phyloP scores from a whole-genome alignment of 1,139 yeast genomes.

The Hemisphaericaspora lyxosophila region DNA sequence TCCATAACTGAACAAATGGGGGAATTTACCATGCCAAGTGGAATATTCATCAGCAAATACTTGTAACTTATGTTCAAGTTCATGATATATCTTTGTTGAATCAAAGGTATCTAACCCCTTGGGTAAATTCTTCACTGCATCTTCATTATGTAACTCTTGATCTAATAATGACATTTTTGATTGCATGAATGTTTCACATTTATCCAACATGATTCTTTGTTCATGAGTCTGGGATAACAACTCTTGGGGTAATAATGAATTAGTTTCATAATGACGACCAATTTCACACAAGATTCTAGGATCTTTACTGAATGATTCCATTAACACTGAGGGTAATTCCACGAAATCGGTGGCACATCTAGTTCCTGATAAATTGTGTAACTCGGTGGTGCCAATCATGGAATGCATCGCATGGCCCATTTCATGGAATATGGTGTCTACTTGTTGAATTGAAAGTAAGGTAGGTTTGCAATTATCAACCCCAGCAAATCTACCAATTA shows the following conservation, averaged over 20 bases:
- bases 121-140: conserved; percentile 36
- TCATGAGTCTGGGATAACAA: conserved; percentile 51
- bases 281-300: conserved; percentile 70
- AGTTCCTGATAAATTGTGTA: conserved; percentile 93
- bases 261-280: conserved; percentile 74
- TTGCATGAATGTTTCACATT: conserved; percentile 82
- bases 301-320: conserved; percentile 90
- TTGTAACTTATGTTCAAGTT: conserved; percentile 54
- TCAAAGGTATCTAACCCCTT: conserved; percentile 33
- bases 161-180: conserved; percentile 88
- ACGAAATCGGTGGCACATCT: conserved; percentile 96
- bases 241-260: conserved; percentile 55
- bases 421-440: conserved; percentile 93
- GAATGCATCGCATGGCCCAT: conserved; percentile 99
- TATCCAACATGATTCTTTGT: conserved; percentile 55
- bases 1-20: conserved; percentile 91
- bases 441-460: conserved; percentile 70
- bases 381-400: conserved; percentile 85
- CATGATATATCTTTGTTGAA: conserved; percentile 63
- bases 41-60: conserved; percentile 65
- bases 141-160: conserved; percentile 63
- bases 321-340: conserved; percentile 89
- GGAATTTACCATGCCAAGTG: conserved; percentile 92
- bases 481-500: conserved; percentile 30
- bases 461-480: conserved; percentile 30